A percentile compares a stretch with the other conserved stretches of the same genome.
Evolutionary conservation across 192 early-diverging fungal genomes (phyloP).

Genomic region (Neocallimastix lanati): DNA sequence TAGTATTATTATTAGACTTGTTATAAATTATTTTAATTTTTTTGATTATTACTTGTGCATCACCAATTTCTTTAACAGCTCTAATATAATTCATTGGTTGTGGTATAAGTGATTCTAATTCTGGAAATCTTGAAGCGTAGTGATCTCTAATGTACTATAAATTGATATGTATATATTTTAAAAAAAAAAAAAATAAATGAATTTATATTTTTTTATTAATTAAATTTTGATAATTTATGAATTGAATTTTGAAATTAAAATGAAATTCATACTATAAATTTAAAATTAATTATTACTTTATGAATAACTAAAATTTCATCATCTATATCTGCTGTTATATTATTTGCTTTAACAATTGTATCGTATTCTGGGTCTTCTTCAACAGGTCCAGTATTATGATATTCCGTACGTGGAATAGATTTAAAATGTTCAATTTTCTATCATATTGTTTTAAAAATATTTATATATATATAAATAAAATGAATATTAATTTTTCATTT

Average conservation of each 20-base stretch:
- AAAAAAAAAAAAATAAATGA: no score
- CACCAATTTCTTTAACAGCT: conserved; percentile 32
- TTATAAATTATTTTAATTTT: no score
- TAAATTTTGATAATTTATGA: no score
- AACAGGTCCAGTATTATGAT: conserved; percentile 32
- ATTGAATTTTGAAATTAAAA: no score
- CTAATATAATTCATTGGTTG: conserved; percentile 77
- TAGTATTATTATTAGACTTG: no score
- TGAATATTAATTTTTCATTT: no score
- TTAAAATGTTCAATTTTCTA: conserved; percentile 33
- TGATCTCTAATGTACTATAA: conserved; percentile 73
- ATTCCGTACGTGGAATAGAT: conserved; percentile 10
- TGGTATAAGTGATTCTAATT: conserved; percentile 74
- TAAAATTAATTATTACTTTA: conserved; percentile 28
- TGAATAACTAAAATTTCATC: conserved; percentile 76
- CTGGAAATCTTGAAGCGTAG: conserved; percentile 75
- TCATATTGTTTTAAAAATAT: no score
- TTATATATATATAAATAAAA: no score
- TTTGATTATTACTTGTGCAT: neutral
- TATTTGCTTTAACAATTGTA: conserved; percentile 70
- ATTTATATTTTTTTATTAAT: no score
- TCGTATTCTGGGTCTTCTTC: conserved; percentile 81
- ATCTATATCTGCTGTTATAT: conserved; percentile 65
- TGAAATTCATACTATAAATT: no score
- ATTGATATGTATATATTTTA: no score